A percentile compares a stretch with the other conserved stretches of the same genome.
Evolutionary conservation across 2,329 filamentous ascomycete genomes (phyloP).

Genomic region (Chaetomium globosum): DNA sequence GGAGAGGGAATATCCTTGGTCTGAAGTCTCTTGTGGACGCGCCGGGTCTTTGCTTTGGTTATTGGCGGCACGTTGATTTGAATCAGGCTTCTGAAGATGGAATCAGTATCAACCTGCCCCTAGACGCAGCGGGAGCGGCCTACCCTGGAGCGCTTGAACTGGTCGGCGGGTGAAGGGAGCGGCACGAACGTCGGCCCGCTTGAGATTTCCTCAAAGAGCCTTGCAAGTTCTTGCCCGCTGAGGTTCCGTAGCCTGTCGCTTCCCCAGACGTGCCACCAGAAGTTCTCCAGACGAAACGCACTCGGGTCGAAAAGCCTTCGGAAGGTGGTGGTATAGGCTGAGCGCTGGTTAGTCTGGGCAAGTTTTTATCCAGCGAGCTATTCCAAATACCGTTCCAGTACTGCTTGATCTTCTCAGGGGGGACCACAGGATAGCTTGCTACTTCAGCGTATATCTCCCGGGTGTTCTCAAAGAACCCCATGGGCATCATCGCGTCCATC

Average conservation of each 20-base stretch:
- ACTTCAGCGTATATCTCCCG: conserved; percentile 57
- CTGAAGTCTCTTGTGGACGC: conserved; percentile 13
- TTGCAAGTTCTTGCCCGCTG: conserved; percentile 57
- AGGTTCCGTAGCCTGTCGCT: conserved; percentile 56
- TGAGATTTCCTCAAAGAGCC: conserved; percentile 61
- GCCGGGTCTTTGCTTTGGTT: conserved; percentile 8
- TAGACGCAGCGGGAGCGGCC: conserved; percentile 28
- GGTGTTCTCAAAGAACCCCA: conserved; percentile 60
- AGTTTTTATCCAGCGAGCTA: not conserved
- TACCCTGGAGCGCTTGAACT: conserved; percentile 57
- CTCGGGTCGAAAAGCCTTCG: conserved; percentile 64
- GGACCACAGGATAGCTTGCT: conserved; percentile 54
- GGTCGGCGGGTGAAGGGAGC: conserved; percentile 55
- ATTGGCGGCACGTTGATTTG: conserved; percentile 29
- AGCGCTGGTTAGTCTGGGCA: not conserved
- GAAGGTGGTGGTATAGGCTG: conserved; percentile 64
- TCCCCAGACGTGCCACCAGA: conserved; percentile 68
- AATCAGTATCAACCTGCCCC: conserved; percentile 16
- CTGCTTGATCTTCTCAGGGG: conserved; percentile 56
- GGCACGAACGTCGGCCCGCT: conserved; percentile 60
- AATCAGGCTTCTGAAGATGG: conserved; percentile 28
- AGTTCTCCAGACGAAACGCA: conserved; percentile 63
- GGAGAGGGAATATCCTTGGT: conserved; percentile 4
- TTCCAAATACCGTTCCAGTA: conserved; percentile 58
- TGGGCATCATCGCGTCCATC: conserved; percentile 54